Conservation (phyloP, 768 basidiomycete species). For the Boletus tylopilopsis region DNA sequence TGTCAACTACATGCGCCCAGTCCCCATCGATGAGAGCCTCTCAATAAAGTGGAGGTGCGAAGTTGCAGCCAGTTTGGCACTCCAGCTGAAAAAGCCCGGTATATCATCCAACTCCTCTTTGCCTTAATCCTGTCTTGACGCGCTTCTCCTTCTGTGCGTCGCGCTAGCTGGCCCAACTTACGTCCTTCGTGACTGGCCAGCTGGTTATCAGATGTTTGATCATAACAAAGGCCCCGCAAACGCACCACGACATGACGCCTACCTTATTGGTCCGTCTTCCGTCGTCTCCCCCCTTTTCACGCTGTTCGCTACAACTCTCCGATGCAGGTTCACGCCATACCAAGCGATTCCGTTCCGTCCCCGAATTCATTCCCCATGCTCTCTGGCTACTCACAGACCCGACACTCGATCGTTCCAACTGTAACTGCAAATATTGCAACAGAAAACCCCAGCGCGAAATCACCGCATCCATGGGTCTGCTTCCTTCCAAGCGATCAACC, state of each 20-base stretch:
- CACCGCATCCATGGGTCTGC: conserved; percentile 54
- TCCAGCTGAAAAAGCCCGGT: conserved; percentile 49
- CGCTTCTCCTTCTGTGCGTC: neutral
- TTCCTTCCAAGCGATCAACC: conserved; percentile 30
- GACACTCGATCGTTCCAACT: conserved; percentile 44
- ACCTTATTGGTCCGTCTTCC: conserved; percentile 64
- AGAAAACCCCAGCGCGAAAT: conserved; percentile 68
- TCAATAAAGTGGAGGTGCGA: conserved; percentile 55
- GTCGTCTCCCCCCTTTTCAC: neutral
- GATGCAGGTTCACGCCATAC: conserved; percentile 38
- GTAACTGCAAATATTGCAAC: conserved; percentile 75
- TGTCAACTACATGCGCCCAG: conserved; percentile 67
- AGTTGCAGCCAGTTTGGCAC: conserved; percentile 41
- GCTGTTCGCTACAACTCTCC: neutral
- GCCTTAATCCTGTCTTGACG: neutral
- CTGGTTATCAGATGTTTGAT: conserved; percentile 66
- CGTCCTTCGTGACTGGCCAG: conserved; percentile 62
- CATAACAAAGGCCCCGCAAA: conserved; percentile 63
- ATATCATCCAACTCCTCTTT: conserved; percentile 13
- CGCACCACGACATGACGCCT: conserved; percentile 67
- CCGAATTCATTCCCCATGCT: conserved; percentile 83
- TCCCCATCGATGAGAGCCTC: conserved; percentile 48
- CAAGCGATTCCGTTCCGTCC: conserved; percentile 70
- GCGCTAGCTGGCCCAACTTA: conserved; percentile 44
- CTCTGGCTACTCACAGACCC: conserved; percentile 68